These are phyloP conservation scores for Neurospora intermedia DNA, from an alignment of 495 filamentous ascomycete species.

Conservation along the genomic window DNA sequence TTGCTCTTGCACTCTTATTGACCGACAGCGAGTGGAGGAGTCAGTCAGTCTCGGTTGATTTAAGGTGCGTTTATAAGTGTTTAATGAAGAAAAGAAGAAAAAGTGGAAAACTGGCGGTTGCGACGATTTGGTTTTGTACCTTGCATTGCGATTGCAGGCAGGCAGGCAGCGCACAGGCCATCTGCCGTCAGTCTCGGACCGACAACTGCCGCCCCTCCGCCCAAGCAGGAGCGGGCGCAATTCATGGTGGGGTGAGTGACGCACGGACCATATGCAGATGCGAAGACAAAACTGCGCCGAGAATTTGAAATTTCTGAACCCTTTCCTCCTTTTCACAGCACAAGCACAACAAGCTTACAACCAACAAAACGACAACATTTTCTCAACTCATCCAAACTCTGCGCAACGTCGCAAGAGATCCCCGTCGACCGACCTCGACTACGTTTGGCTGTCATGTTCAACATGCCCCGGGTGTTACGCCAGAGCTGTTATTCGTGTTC, in stretches of 20 bases:
- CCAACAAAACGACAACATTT: not conserved
- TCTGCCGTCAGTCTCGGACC: constrained; percentile 1
- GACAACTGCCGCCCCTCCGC: not conserved
- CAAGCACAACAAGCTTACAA: not conserved
- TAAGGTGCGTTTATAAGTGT: constrained; percentile 38
- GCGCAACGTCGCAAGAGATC: not conserved
- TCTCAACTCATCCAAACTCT: not conserved
- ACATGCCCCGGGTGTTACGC: not conserved
- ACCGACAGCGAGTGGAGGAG: constrained; percentile 33
- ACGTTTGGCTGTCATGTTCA: not conserved
- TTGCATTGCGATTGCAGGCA: not conserved
- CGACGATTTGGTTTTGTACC: not conserved
- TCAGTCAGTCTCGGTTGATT: constrained; percentile 41
- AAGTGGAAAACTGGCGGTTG: not conserved
- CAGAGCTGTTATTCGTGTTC: not conserved
- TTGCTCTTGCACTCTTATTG: constrained; percentile 41
- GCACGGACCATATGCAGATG: not conserved
- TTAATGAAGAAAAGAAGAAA: constrained; percentile 19
- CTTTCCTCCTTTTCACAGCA: not conserved
- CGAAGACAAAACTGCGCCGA: not conserved
- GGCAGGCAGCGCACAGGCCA: not conserved
- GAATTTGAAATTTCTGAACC: not conserved
- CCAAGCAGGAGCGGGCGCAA: constrained; percentile 5
- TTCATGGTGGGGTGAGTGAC: not conserved
- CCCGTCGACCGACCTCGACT: not conserved